These are phyloP conservation scores for Sporothrix phasma DNA, from an alignment of 2,329 filamentous ascomycete species.

Conservation along the genomic window DNA sequence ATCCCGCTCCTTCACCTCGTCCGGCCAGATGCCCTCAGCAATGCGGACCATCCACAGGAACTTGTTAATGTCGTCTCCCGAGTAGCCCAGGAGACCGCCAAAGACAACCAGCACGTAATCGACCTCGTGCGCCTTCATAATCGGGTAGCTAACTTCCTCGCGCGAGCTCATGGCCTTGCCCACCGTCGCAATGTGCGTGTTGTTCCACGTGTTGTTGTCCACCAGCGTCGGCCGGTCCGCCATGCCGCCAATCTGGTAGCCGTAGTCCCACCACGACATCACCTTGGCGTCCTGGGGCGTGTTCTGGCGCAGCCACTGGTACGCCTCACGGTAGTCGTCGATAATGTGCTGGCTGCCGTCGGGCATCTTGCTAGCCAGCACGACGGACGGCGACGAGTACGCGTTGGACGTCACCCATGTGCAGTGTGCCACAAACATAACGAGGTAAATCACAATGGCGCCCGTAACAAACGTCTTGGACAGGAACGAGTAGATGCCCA, in stretches of 20 bases:
- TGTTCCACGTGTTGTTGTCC: constrained; percentile 99
- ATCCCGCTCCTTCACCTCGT: constrained; percentile 92
- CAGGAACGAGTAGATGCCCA: constrained; percentile 73
- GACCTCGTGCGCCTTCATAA: constrained; percentile 96
- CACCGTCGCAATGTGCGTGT: constrained; percentile 97
- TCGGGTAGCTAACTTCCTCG: constrained; percentile 96
- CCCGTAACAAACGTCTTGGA: constrained; percentile 72
- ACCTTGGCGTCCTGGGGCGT: constrained; percentile 91
- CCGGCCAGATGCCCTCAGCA: constrained; percentile 98
- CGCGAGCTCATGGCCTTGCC: constrained; percentile 97
- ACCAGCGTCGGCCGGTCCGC: constrained; percentile 93
- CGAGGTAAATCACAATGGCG: constrained; percentile 65
- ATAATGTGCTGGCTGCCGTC: constrained; percentile 98
- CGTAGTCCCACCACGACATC: constrained; percentile 99
- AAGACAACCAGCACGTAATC: constrained; percentile 98
- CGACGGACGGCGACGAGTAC: constrained; percentile 95
- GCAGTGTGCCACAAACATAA: constrained; percentile 93
- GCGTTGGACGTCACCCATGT: constrained; percentile 99
- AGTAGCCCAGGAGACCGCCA: constrained; percentile 90
- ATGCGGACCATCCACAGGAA: constrained; percentile 99
- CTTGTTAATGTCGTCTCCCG: constrained; percentile 98
- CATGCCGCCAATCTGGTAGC: constrained; percentile 99
- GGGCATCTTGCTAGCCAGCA: constrained; percentile 81
- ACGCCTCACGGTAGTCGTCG: constrained; percentile 97
- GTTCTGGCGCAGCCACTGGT: constrained; percentile 98